Percentiles rank a stretch among this genome's conserved stretches.
These are phyloP conservation scores for Plasmodium inui DNA, from an alignment of 169 alveolate genomes.

Conservation along the genomic window DNA sequence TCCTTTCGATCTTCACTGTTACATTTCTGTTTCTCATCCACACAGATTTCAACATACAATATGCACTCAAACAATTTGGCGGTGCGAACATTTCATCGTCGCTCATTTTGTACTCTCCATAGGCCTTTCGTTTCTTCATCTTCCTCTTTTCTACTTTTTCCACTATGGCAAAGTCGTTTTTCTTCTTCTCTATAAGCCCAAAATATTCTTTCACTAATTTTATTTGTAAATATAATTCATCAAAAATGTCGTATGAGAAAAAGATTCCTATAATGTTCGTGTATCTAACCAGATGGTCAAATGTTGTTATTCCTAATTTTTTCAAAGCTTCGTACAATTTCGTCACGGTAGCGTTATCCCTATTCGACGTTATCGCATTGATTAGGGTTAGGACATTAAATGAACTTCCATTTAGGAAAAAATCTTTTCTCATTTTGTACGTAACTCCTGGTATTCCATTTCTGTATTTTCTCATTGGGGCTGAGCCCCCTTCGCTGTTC, in stretches of 20 bases:
- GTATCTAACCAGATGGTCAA: slow-evolving; percentile 61
- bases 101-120: slow-evolving; percentile 49
- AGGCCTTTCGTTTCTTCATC: neutral
- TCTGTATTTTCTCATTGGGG: neutral
- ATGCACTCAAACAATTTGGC: slow-evolving; percentile 54
- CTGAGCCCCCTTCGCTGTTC: neutral
- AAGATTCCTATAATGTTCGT: slow-evolving; percentile 70
- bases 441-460: slow-evolving; percentile 11
- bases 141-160: neutral
- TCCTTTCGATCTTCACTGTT: slow-evolving; percentile 48
- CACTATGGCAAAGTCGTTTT: neutral
- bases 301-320: slow-evolving; percentile 49
- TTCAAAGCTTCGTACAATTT: slow-evolving; percentile 46
- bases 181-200: neutral
- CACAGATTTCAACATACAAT: slow-evolving; percentile 51
- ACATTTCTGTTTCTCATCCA: slow-evolving; percentile 64
- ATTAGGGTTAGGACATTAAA: slow-evolving; percentile 58
- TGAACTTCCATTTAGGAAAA: slow-evolving; percentile 53
- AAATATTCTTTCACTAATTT: slow-evolving; percentile 54
- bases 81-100: slow-evolving; percentile 61
- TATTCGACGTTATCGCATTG: slow-evolving; percentile 36
- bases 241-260: slow-evolving; percentile 71
- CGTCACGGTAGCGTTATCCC: slow-evolving; percentile 28
- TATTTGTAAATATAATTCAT: slow-evolving; percentile 73
- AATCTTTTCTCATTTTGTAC: slow-evolving; percentile 52